These are phyloP conservation scores for Asterophora parasitica DNA, from an alignment of 768 basidiomycete genomes.

Conservation along the genomic window DNA sequence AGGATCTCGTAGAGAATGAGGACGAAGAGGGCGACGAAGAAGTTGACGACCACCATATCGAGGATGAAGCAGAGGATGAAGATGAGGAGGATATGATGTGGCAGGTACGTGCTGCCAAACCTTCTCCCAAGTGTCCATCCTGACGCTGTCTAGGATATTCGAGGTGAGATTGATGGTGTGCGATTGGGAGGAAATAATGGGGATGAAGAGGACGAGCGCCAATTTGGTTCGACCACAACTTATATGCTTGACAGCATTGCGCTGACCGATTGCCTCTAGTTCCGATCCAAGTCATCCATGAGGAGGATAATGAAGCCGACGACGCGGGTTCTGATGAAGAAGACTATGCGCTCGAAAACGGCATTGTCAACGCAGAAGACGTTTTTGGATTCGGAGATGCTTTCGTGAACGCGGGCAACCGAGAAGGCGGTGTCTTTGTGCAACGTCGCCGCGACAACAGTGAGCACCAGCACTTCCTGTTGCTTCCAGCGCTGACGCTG, in stretches of 20 bases:
- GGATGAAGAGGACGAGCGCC: conserved; percentile 62
- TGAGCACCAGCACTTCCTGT: conserved; percentile 22
- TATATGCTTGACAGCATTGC: not conserved
- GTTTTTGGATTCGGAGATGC: conserved; percentile 53
- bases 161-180: conserved; percentile 38
- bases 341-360: conserved; percentile 44
- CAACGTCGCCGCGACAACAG: conserved; percentile 53
- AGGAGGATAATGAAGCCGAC: conserved; percentile 56
- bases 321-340: conserved; percentile 65
- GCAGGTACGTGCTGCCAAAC: conserved; percentile 38
- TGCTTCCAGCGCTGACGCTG: conserved; percentile 9
- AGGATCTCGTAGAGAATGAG: conserved; percentile 50
- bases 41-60: conserved; percentile 33
- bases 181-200: conserved; percentile 44
- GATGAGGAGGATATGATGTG: conserved; percentile 50
- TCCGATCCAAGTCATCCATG: conserved; percentile 56
- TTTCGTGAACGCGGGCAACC: conserved; percentile 39
- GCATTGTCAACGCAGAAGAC: conserved; percentile 37
- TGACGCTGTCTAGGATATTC: conserved; percentile 42
- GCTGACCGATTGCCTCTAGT: conserved; percentile 19
- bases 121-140: not conserved
- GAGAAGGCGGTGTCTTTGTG: conserved; percentile 43
- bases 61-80: conserved; percentile 49
- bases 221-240: conserved; percentile 24
- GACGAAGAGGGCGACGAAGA: conserved; percentile 48